Conservation (phyloP, 2,329 filamentous ascomycete genomes). For the Parascedosporium putredinis region DNA sequence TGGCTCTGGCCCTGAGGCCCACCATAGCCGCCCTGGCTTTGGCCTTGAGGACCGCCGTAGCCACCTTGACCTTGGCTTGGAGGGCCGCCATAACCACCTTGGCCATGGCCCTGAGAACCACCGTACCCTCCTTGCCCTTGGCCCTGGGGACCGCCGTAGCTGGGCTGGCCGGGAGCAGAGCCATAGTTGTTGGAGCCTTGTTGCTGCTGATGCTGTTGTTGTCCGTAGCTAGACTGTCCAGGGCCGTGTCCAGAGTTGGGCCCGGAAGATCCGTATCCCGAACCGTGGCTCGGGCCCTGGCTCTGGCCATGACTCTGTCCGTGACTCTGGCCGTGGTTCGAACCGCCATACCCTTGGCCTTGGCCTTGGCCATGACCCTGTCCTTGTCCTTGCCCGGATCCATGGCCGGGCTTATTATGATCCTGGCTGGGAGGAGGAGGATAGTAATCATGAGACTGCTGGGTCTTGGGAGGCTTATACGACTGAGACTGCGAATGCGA, state of each 20-base stretch:
- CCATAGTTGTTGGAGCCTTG: slow-evolving; percentile 17
- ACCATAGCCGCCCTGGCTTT: too few species aligned
- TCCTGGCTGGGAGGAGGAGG: slow-evolving; percentile 3
- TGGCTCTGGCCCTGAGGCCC: too few species aligned
- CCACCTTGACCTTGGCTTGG: too few species aligned
- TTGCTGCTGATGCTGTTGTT: slow-evolving; percentile 14
- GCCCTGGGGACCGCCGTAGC: slow-evolving; percentile 16
- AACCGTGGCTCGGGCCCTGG: background rate
- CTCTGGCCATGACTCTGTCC: background rate
- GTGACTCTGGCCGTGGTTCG: background rate
- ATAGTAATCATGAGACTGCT: slow-evolving; percentile 4
- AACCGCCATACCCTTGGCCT: too few species aligned
- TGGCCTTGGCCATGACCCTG: too few species aligned
- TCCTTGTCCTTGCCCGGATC: too few species aligned
- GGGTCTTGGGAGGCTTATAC: slow-evolving; percentile 22
- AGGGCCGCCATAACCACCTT: too few species aligned
- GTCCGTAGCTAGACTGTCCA: slow-evolving; percentile 11
- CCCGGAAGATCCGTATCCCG: slow-evolving; percentile 6
- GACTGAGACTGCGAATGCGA: slow-evolving; percentile 14
- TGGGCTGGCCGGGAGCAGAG: slow-evolving; percentile 13
- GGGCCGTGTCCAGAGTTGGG: background rate
- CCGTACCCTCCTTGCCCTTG: too few species aligned
- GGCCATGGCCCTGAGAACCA: too few species aligned
- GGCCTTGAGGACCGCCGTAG: slow-evolving; percentile 16
- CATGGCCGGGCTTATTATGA: too few species aligned